These are phyloP conservation scores for Begonia peltatifolia DNA, from an alignment of 306 rosid genomes.

Conservation along the genomic window DNA sequence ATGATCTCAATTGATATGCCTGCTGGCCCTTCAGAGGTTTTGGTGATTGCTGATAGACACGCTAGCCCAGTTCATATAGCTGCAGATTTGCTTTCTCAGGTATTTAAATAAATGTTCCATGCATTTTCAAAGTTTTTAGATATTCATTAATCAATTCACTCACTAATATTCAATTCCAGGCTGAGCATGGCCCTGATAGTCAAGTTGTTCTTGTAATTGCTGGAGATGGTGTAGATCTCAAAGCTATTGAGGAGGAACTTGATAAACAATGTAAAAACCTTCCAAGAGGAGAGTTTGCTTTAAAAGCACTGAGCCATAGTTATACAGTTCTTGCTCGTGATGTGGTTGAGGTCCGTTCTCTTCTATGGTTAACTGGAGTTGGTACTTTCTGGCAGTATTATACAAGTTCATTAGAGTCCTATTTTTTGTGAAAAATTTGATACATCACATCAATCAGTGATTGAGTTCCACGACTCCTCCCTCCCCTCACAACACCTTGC, in stretches of 20 bases:
- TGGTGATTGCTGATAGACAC: conserved; percentile 83
- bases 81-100: conserved; percentile 98
- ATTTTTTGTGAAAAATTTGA: too few relatives aligned
- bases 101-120: conserved; percentile 6
- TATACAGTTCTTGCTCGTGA: conserved; percentile 71
- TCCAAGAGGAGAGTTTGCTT: conserved; percentile 86
- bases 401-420: neutral
- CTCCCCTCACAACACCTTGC: too few relatives aligned
- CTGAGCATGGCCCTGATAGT: conserved; percentile 99
- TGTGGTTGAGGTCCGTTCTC: conserved; percentile 74
- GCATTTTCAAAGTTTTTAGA: neutral
- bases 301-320: conserved; percentile 84
- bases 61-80: conserved; percentile 86
- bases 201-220: conserved; percentile 94
- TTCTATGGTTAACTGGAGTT: conserved; percentile 3
- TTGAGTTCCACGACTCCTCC: too few relatives aligned
- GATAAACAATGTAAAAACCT: conserved; percentile 78
- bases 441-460: too few relatives aligned
- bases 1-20: conserved; percentile 99
- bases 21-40: conserved; percentile 98
- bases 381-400: neutral
- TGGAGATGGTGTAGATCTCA: conserved; percentile 71
- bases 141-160: neutral
- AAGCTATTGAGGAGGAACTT: conserved; percentile 72
- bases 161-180: conserved; percentile 43